phyloP scores from a whole-genome alignment of 768 basidiomycete genomes.

The Lactarius indigo region DNA sequence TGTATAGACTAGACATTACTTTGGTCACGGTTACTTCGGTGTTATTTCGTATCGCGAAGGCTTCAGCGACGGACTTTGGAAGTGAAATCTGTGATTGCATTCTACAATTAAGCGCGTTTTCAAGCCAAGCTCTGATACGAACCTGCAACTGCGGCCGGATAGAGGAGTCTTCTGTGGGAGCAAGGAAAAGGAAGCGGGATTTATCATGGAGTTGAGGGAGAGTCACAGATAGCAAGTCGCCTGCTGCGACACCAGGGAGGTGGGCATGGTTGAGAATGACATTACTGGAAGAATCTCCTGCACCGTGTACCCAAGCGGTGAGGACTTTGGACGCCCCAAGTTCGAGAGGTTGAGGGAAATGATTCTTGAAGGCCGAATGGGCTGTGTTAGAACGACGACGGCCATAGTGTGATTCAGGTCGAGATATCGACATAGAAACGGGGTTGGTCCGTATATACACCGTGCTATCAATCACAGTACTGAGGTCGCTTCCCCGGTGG shows the following conservation, averaged over 20 bases:
- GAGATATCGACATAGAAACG: conserved; percentile 50
- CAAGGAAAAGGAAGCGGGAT: conserved; percentile 56
- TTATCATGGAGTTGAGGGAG: conserved; percentile 41
- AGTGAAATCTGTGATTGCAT: conserved; percentile 59
- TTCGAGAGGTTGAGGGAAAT: conserved; percentile 45
- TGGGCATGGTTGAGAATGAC: conserved; percentile 69
- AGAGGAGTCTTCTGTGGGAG: conserved; percentile 59
- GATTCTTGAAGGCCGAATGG: conserved; percentile 57
- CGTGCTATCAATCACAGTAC: neutral
- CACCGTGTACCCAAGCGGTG: conserved; percentile 73
- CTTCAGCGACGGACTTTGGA: conserved; percentile 66
- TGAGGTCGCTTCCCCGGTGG: neutral
- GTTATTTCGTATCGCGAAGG: conserved; percentile 67
- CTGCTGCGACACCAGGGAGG: conserved; percentile 78
- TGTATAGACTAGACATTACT: conserved; percentile 37
- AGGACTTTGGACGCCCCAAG: conserved; percentile 61
- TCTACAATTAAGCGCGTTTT: neutral
- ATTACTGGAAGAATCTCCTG: conserved; percentile 51
- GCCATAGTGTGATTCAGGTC: conserved; percentile 62
- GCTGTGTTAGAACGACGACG: conserved; percentile 73
- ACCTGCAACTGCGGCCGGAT: conserved; percentile 67
- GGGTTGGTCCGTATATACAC: neutral
- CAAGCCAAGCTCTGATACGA: neutral
- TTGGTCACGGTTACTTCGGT: conserved; percentile 70
- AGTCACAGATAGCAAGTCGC: conserved; percentile 63